Percentiles rank a stretch among this genome's conserved stretches.
Evolutionary conservation across 768 basidiomycete genomes (phyloP).

Genomic region (Panaeolus papilionaceus): DNA sequence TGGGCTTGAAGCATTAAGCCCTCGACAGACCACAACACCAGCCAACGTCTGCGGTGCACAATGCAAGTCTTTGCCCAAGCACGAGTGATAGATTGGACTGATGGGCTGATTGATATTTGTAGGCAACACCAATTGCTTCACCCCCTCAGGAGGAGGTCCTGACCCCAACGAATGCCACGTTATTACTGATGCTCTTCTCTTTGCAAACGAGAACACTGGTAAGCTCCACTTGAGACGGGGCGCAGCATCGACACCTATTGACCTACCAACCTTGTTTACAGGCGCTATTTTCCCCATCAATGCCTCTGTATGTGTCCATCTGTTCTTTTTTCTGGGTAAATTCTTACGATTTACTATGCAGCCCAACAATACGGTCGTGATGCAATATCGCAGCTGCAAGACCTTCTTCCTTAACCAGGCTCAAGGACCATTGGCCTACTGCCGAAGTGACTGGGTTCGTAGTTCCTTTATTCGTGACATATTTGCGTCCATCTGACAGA

Average conservation of each 20-base stretch:
- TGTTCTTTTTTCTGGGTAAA: not conserved
- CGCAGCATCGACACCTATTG: not conserved
- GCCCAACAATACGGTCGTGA: constrained; percentile 41
- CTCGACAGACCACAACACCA: constrained; percentile 31
- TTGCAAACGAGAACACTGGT: constrained; percentile 53
- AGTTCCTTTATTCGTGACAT: too few relatives aligned
- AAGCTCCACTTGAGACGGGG: constrained; percentile 18
- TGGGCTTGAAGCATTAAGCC: not conserved
- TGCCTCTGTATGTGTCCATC: constrained; percentile 30
- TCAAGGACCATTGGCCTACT: constrained; percentile 43
- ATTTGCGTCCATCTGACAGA: too few relatives aligned
- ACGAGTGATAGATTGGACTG: not conserved
- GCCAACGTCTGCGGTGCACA: constrained; percentile 47
- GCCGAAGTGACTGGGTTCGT: constrained; percentile 46
- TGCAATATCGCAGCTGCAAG: constrained; percentile 49
- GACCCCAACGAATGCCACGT: constrained; percentile 54
- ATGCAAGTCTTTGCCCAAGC: constrained; percentile 35
- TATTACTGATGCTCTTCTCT: constrained; percentile 55
- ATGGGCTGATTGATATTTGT: not conserved
- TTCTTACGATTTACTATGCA: not conserved
- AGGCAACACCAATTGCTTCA: constrained; percentile 54
- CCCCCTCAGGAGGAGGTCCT: constrained; percentile 51
- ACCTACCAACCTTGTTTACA: constrained; percentile 15
- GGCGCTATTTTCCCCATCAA: constrained; percentile 38
- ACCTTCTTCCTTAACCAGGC: constrained; percentile 59